phyloP scores from a whole-genome alignment of 2,329 filamentous ascomycete species.

The Leptographium wingfieldii region DNA sequence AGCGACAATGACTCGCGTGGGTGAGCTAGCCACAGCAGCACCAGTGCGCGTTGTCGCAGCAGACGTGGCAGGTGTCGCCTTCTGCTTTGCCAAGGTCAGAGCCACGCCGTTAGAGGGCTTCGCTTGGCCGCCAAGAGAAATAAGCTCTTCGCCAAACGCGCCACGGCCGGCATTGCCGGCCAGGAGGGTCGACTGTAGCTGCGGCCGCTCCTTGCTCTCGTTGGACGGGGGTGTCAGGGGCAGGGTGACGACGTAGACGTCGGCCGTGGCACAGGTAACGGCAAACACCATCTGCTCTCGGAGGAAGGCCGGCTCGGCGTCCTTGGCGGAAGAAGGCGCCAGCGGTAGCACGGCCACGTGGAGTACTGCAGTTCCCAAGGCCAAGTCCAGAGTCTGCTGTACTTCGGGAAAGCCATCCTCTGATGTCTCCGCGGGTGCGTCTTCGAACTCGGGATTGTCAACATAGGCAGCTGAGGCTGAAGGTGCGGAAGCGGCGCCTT shows the following conservation, averaged over 20 bases:
- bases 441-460: conserved; percentile 48
- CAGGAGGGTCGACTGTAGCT: conserved; percentile 37
- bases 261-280: conserved; percentile 44
- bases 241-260: conserved; percentile 44
- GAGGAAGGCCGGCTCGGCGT: conserved; percentile 36
- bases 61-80: conserved; percentile 19
- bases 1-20: conserved; percentile 40
- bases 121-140: conserved; percentile 39
- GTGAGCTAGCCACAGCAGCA: conserved; percentile 15
- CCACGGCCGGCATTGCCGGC: conserved; percentile 44
- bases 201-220: conserved; percentile 42
- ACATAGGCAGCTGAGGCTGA: conserved; percentile 21
- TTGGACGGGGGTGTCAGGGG: conserved; percentile 50
- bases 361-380: conserved; percentile 41
- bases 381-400: conserved; percentile 48
- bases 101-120: conserved; percentile 42
- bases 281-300: conserved; percentile 48
- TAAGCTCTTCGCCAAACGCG: conserved; percentile 49
- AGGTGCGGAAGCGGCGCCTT: conserved; percentile 22
- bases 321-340: conserved; percentile 33
- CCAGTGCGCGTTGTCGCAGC: conserved; percentile 11
- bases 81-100: conserved; percentile 25
- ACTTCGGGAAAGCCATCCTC: conserved; percentile 40
- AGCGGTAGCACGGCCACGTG: conserved; percentile 45
- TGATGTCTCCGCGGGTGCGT: conserved; percentile 23